Conservation (phyloP, 1,284 basidiomycete genomes). For the Amylostereum chailletii region DNA sequence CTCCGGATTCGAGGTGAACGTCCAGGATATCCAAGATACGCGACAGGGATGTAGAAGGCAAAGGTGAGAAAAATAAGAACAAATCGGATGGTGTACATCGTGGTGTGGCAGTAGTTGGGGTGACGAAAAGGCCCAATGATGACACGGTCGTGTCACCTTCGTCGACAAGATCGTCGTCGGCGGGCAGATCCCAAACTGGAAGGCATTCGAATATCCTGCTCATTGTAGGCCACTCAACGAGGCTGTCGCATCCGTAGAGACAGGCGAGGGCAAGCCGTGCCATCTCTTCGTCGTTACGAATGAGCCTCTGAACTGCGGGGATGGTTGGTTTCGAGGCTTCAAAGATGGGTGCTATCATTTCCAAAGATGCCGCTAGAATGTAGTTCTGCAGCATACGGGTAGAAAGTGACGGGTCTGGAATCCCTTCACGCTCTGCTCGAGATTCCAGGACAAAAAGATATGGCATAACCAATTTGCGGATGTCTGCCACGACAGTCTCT, state of each 20-base stretch:
- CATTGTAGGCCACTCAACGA: slow-evolving; percentile 76
- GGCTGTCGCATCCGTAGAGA: slow-evolving; percentile 74
- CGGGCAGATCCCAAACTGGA: slow-evolving; percentile 73
- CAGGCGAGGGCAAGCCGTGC: slow-evolving; percentile 80
- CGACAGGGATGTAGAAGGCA: slow-evolving; percentile 67
- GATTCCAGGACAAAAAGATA: slow-evolving; percentile 88
- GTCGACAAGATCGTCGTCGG: slow-evolving; percentile 56
- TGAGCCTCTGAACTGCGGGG: slow-evolving; percentile 56
- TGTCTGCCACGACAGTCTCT: slow-evolving; percentile 57
- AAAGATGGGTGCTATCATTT: slow-evolving; percentile 68
- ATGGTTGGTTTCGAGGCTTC: slow-evolving; percentile 87
- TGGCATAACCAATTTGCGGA: slow-evolving; percentile 75
- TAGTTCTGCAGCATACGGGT: slow-evolving; percentile 68
- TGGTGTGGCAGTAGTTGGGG: slow-evolving; percentile 58
- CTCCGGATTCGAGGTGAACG: slow-evolving; percentile 88
- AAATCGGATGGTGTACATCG: slow-evolving; percentile 62
- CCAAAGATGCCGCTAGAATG: slow-evolving; percentile 59
- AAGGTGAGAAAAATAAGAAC: slow-evolving; percentile 72
- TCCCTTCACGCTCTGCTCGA: slow-evolving; percentile 70
- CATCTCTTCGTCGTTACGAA: slow-evolving; percentile 77
- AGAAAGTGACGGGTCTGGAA: slow-evolving; percentile 55
- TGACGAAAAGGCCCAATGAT: slow-evolving; percentile 73
- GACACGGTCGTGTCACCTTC: slow-evolving; percentile 71
- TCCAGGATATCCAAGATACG: slow-evolving; percentile 84
- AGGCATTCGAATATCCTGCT: slow-evolving; percentile 88